Conservation (phyloP, 2,329 filamentous ascomycete genomes). For the Leptographium radiaticola region DNA sequence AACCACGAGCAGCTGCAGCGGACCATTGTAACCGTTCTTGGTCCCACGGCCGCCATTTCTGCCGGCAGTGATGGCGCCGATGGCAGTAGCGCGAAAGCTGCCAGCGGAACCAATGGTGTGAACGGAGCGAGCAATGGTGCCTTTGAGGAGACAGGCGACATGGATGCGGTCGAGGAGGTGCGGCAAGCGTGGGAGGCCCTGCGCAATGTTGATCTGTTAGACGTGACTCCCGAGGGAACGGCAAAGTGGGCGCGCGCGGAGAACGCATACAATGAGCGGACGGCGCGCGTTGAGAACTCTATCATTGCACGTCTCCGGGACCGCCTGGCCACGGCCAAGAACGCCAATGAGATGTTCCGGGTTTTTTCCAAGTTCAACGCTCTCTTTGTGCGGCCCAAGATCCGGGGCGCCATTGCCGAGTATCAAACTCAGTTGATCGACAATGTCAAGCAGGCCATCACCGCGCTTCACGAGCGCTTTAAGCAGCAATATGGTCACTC, state of each 20-base stretch:
- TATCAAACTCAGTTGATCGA: constrained; percentile 98
- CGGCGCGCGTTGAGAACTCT: constrained; percentile 93
- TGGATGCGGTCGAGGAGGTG: constrained; percentile 94
- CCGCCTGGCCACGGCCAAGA: constrained; percentile 87
- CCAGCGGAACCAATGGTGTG: constrained; percentile 55
- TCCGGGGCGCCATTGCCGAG: constrained; percentile 91
- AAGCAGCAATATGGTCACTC: constrained; percentile 98
- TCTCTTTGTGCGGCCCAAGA: constrained; percentile 96
- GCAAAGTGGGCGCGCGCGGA: constrained; percentile 88
- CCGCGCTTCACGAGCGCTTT: constrained; percentile 86
- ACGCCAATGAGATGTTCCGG: constrained; percentile 98
- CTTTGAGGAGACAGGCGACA: constrained; percentile 88
- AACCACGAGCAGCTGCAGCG: constrained; percentile 96
- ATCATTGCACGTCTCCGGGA: constrained; percentile 92
- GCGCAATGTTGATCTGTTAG: constrained; percentile 88
- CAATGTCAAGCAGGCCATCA: constrained; percentile 93
- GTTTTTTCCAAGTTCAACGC: constrained; percentile 99
- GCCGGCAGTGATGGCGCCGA: constrained; percentile 41
- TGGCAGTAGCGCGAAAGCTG: constrained; percentile 21
- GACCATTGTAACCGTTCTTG: constrained; percentile 94
- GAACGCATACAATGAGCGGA: constrained; percentile 93
- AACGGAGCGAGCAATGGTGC: constrained; percentile 48
- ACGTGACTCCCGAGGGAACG: constrained; percentile 82
- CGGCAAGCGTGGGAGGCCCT: constrained; percentile 86
- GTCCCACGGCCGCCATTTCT: constrained; percentile 22